These are phyloP conservation scores for Dactylellina drechsleri DNA, from an alignment of 2,329 filamentous ascomycete species.

Conservation along the genomic window DNA sequence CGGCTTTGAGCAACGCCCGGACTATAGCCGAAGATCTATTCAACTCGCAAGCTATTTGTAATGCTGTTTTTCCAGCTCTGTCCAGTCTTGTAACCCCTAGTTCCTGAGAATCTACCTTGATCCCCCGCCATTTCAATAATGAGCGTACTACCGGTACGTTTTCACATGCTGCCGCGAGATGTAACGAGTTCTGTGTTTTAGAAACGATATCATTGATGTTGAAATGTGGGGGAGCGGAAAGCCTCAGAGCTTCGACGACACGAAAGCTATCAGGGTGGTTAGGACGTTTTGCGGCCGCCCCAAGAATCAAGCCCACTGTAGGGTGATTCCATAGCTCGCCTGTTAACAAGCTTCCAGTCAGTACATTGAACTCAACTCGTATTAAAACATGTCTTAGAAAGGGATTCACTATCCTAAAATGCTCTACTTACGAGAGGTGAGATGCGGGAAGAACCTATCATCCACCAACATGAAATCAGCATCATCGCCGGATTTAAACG, in stretches of 20 bases:
- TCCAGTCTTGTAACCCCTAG: neutral
- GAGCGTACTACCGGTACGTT: neutral
- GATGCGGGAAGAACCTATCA: too few relatives aligned
- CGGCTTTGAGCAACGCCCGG: neutral
- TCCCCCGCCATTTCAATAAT: neutral
- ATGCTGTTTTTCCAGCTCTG: conserved; percentile 5
- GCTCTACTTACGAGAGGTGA: too few relatives aligned
- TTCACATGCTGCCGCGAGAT: neutral
- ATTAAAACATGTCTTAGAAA: too few relatives aligned
- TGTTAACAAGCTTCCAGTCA: too few relatives aligned
- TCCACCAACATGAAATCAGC: too few relatives aligned
- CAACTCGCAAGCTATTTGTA: conserved; percentile 9
- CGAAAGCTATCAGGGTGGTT: conserved; percentile 4
- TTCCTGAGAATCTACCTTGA: neutral
- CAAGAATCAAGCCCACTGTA: neutral
- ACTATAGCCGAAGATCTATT: neutral
- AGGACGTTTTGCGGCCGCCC: neutral
- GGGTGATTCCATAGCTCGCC: too few relatives aligned
- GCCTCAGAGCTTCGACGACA: neutral
- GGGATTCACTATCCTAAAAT: too few relatives aligned
- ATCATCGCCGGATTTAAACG: too few relatives aligned
- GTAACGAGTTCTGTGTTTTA: neutral
- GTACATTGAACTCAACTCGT: too few relatives aligned
- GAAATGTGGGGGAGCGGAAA: neutral
- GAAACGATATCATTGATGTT: neutral